Conservation (phyloP, 2,329 filamentous ascomycete species). For the Aspergillus novoparasiticus region DNA sequence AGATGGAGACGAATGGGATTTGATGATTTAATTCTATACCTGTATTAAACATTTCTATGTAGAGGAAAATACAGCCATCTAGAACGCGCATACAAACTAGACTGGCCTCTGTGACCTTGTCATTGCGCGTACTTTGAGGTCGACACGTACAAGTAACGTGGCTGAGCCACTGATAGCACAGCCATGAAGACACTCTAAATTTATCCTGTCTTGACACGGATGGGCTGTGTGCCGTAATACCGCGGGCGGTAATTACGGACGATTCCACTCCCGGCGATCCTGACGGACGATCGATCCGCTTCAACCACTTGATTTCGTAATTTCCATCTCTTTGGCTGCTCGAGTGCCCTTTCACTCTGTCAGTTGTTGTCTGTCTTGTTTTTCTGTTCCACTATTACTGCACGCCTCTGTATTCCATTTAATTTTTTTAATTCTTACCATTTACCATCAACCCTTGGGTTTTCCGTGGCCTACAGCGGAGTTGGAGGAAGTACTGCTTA, state of each 20-base stretch:
- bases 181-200: background rate
- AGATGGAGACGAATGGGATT: background rate
- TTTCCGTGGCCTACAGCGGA: background rate
- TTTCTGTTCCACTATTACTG: background rate
- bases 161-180: background rate
- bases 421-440: background rate
- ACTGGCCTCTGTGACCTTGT: background rate
- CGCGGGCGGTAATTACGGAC: background rate
- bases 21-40: background rate
- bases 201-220: background rate
- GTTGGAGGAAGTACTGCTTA: background rate
- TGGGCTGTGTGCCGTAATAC: background rate
- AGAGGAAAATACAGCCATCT: background rate
- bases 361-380: background rate
- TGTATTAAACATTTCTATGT: background rate
- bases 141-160: background rate
- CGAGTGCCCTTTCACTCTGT: background rate
- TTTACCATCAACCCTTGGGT: background rate
- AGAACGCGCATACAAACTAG: background rate
- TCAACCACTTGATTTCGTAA: background rate
- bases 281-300: conserved; percentile 3
- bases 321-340: background rate
- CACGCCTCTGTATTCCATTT: background rate
- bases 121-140: background rate
- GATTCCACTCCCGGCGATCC: background rate